phyloP scores from a whole-genome alignment of 2,329 filamentous ascomycete genomes.

The Cercospora sp. region DNA sequence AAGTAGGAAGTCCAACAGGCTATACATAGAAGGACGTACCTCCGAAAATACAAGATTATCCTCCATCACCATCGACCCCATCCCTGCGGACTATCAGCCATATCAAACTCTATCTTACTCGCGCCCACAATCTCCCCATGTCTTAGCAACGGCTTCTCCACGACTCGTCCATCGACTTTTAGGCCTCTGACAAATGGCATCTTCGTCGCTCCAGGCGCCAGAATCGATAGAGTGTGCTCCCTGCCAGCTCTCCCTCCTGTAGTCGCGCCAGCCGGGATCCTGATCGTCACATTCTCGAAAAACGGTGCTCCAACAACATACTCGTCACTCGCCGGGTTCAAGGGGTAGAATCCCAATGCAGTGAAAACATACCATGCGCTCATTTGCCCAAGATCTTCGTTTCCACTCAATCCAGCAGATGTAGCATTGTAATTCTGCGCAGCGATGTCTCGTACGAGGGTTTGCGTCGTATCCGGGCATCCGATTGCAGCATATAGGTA shows the following conservation, averaged over 20 bases:
- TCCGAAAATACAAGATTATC: background rate
- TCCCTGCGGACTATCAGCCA: slow-evolving; percentile 44
- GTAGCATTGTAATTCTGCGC: slow-evolving; percentile 50
- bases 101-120: slow-evolving; percentile 47
- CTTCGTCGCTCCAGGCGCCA: slow-evolving; percentile 44
- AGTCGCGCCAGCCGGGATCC: slow-evolving; percentile 39
- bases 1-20: background rate
- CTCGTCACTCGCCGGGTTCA: slow-evolving; percentile 48
- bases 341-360: slow-evolving; percentile 50
- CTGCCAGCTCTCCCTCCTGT: slow-evolving; percentile 32
- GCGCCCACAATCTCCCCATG: slow-evolving; percentile 47
- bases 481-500: slow-evolving; percentile 51
- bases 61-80: slow-evolving; percentile 32
- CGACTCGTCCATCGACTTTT: slow-evolving; percentile 43
- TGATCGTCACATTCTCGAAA: slow-evolving; percentile 48
- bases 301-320: slow-evolving; percentile 51
- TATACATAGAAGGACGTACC: background rate
- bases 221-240: slow-evolving; percentile 42
- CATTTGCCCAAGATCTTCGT: slow-evolving; percentile 54
- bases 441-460: slow-evolving; percentile 43
- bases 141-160: slow-evolving; percentile 42
- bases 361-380: slow-evolving; percentile 54
- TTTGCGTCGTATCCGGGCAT: slow-evolving; percentile 43
- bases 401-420: slow-evolving; percentile 48
- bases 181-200: slow-evolving; percentile 47